These are phyloP conservation scores for Cenchrus purpureus DNA, from an alignment of 176 grass and related monocot genomes.

Conservation along the genomic window DNA sequence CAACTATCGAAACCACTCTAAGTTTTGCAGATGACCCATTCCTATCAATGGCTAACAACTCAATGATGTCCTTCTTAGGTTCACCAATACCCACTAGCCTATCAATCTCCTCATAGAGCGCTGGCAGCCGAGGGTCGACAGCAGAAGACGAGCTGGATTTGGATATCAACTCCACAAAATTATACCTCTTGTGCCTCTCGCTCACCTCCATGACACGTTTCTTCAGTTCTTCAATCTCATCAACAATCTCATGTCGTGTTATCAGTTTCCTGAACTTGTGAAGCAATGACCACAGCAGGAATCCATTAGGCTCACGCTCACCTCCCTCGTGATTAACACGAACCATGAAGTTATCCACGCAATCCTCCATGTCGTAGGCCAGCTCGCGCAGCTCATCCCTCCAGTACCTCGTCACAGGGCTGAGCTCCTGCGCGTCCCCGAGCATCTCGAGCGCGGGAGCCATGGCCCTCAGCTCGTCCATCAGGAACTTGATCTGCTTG, in stretches of 20 bases:
- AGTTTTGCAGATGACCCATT: background rate
- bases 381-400: slow-evolving; percentile 14
- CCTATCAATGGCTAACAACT: background rate
- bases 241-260: background rate
- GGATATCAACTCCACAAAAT: background rate
- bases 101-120: background rate
- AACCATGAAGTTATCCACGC: background rate
- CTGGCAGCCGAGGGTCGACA: background rate
- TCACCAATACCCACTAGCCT: background rate
- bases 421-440: background rate
- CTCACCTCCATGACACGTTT: background rate
- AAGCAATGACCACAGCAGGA: background rate
- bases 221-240: background rate
- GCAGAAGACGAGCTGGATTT: no score
- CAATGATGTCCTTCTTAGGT: slow-evolving; percentile 6
- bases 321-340: no score
- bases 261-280: background rate
- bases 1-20: background rate
- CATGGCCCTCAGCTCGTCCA: no score
- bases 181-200: slow-evolving; percentile 12
- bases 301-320: background rate
- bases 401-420: background rate
- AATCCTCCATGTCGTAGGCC: slow-evolving; percentile 13
- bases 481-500: no score
- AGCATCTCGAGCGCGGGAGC: no score